Evolutionary conservation across 148 eudicot genomes (phyloP).

Genomic region (Tetragonia tetragonoides): DNA sequence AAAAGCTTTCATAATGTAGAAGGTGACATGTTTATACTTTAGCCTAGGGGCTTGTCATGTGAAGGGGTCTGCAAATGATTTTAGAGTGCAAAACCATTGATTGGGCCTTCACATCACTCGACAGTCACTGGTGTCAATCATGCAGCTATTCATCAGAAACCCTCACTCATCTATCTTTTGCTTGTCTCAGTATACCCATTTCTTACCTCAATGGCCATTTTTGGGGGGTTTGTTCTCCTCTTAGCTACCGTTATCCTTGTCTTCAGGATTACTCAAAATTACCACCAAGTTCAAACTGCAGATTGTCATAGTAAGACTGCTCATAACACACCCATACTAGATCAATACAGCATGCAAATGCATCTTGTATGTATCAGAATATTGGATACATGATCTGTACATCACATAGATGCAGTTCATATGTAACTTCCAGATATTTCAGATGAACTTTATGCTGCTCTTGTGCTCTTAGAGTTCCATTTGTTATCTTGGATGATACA

Average conservation of each 20-base stretch:
- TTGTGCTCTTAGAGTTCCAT: neutral
- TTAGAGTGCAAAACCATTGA: neutral
- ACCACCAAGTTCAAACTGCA: neutral
- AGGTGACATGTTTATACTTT: neutral
- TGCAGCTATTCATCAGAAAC: neutral
- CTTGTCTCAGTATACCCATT: neutral
- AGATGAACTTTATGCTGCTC: neutral
- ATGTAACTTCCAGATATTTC: neutral
- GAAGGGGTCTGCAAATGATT: neutral
- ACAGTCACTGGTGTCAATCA: neutral
- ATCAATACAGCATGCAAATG: neutral
- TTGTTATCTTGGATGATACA: neutral
- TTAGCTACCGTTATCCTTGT: neutral
- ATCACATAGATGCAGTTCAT: neutral
- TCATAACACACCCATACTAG: neutral
- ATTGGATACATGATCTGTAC: neutral
- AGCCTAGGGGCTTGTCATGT: neutral
- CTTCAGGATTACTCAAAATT: neutral
- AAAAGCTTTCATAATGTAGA: neutral
- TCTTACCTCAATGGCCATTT: neutral
- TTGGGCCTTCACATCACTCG: neutral
- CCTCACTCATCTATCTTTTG: neutral
- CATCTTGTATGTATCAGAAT: neutral
- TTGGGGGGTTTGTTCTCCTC: neutral
- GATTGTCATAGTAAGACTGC: neutral